Evolutionary conservation across 2,329 filamentous ascomycete species (phyloP), one percentile per base, ranked within the genome.

Genomic region (Apiospora kogelbergensis): DNA sequence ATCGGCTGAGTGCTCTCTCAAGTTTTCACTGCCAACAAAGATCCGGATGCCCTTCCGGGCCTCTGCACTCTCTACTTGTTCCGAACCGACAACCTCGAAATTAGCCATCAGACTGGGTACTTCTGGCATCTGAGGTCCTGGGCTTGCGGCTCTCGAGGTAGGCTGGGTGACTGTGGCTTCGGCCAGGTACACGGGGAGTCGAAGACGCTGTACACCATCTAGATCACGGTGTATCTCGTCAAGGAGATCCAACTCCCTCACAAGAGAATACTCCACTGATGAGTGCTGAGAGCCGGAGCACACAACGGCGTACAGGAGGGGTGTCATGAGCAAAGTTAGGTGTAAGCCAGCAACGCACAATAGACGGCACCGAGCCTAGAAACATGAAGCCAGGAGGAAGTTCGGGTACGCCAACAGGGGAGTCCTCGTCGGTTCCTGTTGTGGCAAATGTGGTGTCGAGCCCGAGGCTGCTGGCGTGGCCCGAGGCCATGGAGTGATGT

Each of bases 331-430:
- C 95, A 81, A 97, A 98, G 75, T 93, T 91, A 44, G 91, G 92
- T 33, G 93, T 95, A 74, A 98, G 85, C 95, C 96, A 98, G 83
- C 96, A 99, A 71, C 96, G 91, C 69, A 98, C 93, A 73, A 99
- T 97, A 40, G 94, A 93, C 6, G 96, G 96, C 6, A 97, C 94
- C 7, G 95, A 92, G 15, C 95, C 94, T 20, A 98, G 85, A 67
- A 97, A 88, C 78, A 94, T 94, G 69, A 98, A 85, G 10, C 94
- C 93, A 44, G 94, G 93, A 22, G 95, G 93, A 53, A 95, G 92
- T 53, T 88, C 89, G 33, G 91, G 90, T 33, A 91, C 89, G 68
- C 93, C 90, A 66, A 92, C 80, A 13, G 93, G 90, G 41, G 92
- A 93, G 69, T 90, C 89, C 68, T 90, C 88, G 45, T 90, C 87